Conservation (phyloP, 768 basidiomycete species). For the Hericium erinaceus region DNA sequence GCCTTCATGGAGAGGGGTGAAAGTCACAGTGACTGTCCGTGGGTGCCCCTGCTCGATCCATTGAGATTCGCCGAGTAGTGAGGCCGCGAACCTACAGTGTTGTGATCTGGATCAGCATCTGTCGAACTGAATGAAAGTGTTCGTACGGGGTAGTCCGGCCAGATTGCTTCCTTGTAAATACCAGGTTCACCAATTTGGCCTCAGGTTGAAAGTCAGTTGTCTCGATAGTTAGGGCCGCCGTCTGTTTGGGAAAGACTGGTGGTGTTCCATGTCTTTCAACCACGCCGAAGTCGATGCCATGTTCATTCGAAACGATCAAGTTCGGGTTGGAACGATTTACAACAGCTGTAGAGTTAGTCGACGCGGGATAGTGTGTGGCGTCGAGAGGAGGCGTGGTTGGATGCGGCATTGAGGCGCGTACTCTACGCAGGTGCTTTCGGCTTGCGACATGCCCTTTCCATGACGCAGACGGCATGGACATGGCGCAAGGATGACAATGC, state of each 20-base stretch:
- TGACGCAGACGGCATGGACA: no score
- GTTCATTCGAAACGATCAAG: conserved; percentile 4
- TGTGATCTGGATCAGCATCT: no score
- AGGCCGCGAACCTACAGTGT: neutral
- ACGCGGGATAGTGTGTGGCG: no score
- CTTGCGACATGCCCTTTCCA: no score
- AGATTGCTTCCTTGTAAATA: neutral
- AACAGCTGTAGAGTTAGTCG: no score
- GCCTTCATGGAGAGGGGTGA: neutral
- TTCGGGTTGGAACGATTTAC: neutral
- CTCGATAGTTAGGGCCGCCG: neutral
- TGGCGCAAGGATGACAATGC: no score
- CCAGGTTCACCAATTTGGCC: neutral
- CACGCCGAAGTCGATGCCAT: conserved; percentile 6
- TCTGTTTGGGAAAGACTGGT: neutral
- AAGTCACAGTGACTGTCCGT: neutral
- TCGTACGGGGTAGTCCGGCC: neutral
- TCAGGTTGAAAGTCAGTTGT: neutral
- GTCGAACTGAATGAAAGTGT: no score
- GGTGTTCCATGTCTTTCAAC: neutral
- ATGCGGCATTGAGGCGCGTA: no score
- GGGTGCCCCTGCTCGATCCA: neutral
- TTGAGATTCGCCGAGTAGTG: neutral
- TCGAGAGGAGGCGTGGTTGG: no score
- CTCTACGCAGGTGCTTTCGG: no score